Evolutionary conservation across 2,329 filamentous ascomycete species (phyloP).

Genomic region (Fusarium chaquense): DNA sequence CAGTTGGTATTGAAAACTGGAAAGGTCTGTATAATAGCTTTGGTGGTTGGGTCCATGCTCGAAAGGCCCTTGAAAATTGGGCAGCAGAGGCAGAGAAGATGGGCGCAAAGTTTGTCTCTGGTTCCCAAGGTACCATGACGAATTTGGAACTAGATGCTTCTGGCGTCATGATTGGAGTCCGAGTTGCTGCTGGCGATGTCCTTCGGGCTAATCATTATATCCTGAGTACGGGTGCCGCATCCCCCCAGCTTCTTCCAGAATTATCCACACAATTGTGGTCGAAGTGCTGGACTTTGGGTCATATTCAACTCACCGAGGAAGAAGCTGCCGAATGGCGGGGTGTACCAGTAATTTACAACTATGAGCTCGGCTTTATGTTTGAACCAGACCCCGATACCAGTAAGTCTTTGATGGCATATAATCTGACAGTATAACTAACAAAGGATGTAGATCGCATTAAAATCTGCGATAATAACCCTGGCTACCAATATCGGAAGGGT

Average conservation of each 20-base stretch:
- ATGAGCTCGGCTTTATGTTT: slow-evolving; percentile 24
- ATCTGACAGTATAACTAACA: background rate
- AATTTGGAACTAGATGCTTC: background rate
- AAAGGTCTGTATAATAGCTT: slow-evolving; percentile 13
- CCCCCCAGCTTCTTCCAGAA: slow-evolving; percentile 9
- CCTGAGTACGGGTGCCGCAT: slow-evolving; percentile 7
- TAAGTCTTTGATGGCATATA: background rate
- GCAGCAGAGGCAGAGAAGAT: background rate
- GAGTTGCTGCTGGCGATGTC: background rate
- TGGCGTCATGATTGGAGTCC: background rate
- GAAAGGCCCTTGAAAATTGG: slow-evolving; percentile 18
- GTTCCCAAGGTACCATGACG: background rate
- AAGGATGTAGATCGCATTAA: background rate
- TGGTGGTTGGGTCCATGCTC: slow-evolving; percentile 9
- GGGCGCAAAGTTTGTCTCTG: background rate
- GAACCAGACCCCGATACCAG: slow-evolving; percentile 12
- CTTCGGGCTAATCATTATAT: slow-evolving; percentile 8
- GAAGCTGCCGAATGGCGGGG: slow-evolving; percentile 8
- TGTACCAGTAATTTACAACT: slow-evolving; percentile 3
- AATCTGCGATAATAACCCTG: slow-evolving; percentile 14
- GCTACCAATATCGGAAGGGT: slow-evolving; percentile 3
- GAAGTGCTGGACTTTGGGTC: background rate
- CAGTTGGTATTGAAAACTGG: slow-evolving; percentile 3
- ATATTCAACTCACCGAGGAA: slow-evolving; percentile 4
- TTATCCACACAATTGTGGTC: slow-evolving; percentile 1